Evolutionary conservation across 108 stramenopile genomes (phyloP), one percentile per base, ranked within the genome.

Genomic region (Aurantiochytrium sp.): DNA sequence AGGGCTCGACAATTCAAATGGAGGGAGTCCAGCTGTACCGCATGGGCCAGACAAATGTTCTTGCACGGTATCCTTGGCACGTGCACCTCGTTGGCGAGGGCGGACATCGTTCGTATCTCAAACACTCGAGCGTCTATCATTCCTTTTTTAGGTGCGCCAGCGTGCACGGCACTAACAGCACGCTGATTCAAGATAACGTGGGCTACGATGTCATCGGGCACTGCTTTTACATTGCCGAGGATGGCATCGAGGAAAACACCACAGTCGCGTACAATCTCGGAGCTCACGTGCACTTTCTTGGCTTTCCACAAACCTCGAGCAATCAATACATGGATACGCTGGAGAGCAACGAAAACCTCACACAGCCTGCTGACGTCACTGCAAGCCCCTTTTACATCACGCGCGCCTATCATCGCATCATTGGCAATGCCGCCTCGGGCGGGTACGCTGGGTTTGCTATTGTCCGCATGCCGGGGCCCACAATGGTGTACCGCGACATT

Each of bases 41-140:
- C 5, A 94, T 94, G 94, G 94, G 94, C 14, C 93, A 93, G 88
- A 94, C 94, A 8, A 94, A 94, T 53, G 88, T 93, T 12, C 73
- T 93, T 3, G 94, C 91, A 2, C 88, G 94, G 4, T 94, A 94
- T 76, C 93, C 93, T 3, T 90, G 92, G 59, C 94, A 93, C 60
- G 92, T 69, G 0, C 94, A 94, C 88, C 16, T 91, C 44, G 71
- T 94, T 0, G 91, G 87, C 23, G 89, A 93, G 51, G 69, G 35
- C 44, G 91, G 92, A 45, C 35, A 58, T 44, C 87, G 88, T 60
- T 93, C 91, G 58, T 94, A 93, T 88, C 87, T 94, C 60, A 55
- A 71, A 35, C 90, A 91, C 88, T 91, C 89, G 49, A 89, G 91
- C 29, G 88, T 95, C 28, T 92, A 92, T 35, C 58, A 72, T 47